Evolutionary conservation across 2,329 filamentous ascomycete species (phyloP).

Genomic region (Xylariaceae sp.): DNA sequence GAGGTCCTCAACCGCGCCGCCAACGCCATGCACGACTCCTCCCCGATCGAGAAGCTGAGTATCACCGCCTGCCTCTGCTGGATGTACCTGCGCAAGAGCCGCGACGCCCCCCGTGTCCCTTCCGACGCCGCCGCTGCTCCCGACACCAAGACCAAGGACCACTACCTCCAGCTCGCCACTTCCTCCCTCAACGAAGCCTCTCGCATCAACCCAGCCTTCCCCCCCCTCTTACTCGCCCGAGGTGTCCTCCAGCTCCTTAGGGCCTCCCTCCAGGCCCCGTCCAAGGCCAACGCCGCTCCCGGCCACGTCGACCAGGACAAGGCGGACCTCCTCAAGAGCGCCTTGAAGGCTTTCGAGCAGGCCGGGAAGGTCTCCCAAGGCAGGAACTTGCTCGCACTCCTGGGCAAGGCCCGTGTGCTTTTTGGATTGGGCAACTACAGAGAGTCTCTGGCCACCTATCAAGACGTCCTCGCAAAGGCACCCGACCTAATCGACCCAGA

Average conservation of each 20-base stretch:
- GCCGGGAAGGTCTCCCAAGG: conserved; percentile 79
- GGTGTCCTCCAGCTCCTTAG: conserved; percentile 86
- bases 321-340: conserved; percentile 77
- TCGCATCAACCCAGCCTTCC: conserved; percentile 86
- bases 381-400: conserved; percentile 85
- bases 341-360: conserved; percentile 92
- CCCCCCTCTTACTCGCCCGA: conserved; percentile 85
- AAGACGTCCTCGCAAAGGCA: conserved; percentile 81
- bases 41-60: conserved; percentile 78
- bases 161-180: conserved; percentile 88
- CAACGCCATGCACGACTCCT: conserved; percentile 66
- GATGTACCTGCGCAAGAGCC: conserved; percentile 87
- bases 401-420: conserved; percentile 83
- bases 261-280: conserved; percentile 77
- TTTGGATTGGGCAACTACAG: conserved; percentile 85
- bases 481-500: conserved; percentile 89
- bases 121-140: conserved; percentile 62
- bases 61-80: conserved; percentile 84
- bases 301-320: conserved; percentile 68
- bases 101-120: conserved; percentile 66
- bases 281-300: conserved; percentile 61
- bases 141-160: conserved; percentile 86
- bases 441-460: conserved; percentile 81
- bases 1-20: conserved; percentile 73
- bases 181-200: conserved; percentile 92